Base-by-base conservation (phyloP, 495 filamentous ascomycete genomes). In the Talaromyces wortmannii region DNA sequence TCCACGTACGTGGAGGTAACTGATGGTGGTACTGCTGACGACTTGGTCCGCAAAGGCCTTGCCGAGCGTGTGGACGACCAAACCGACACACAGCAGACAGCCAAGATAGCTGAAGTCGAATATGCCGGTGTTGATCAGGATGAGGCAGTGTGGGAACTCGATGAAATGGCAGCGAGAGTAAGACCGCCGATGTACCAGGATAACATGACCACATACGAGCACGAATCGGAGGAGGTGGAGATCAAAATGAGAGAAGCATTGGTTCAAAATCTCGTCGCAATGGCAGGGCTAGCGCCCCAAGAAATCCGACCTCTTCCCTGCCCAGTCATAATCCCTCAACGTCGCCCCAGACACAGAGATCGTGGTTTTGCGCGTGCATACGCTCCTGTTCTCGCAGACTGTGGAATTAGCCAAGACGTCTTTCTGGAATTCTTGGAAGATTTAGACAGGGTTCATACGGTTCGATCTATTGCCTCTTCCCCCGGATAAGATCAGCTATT, bases 391-490 rank as follows among this genome's bases (percentile, higher is more conserved):
- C 69, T 84, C 0, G 67, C 64, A 1, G 70, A 77, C 5, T 75
- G 67, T 43, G 79, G 74, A 0, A 75, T 85, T 58, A 71, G 77
- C 56, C 70, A 83, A 53, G 52, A 53, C 16, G 77, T 71, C 13
- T 85, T 81, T 57, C 55, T 84, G 3, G 68, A 77, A n/a, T 84
- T 86, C 55, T 60, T 84, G 10, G 67, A 74, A 61, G 31, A 74
- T 67, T 6, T 70, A 76, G 40, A 68, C 31, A 32, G 30, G 5
- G 36, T 46, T n/a, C 31, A 32, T 18, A 17, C 30, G 43, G 52
- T 55, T 17, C 5, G 13, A 15, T 31, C 48, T 30, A 7, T 45
- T 17, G 8, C 44, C 6, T n/a, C 7, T 45, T 17, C 44, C 6
- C 18, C 6, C 18, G 16, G n/a, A 23, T 29, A 6, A 48, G 5